These are phyloP conservation scores for Calonectria naviculata DNA, from an alignment of 2,329 filamentous ascomycete species.

Conservation along the genomic window DNA sequence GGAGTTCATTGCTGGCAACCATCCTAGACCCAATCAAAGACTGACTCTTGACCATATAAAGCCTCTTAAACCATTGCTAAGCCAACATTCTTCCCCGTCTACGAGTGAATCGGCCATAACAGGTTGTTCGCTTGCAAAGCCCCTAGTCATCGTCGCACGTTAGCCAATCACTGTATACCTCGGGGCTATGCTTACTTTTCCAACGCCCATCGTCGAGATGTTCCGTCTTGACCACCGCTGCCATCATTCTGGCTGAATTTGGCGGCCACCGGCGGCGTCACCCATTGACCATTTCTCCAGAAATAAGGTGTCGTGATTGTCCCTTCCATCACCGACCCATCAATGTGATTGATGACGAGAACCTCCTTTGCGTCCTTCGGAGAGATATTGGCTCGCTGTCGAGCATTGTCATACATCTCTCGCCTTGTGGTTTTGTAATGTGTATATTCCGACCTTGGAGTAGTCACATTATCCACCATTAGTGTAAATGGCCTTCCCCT, in stretches of 20 bases:
- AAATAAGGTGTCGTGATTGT: constrained; percentile 87
- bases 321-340: constrained; percentile 83
- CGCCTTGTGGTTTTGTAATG: constrained; percentile 88
- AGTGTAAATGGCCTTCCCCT: constrained; percentile 53
- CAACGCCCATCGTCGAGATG: constrained; percentile 85
- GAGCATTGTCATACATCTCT: constrained; percentile 76
- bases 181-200: constrained; percentile 60
- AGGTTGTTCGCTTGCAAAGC: constrained; percentile 73
- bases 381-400: constrained; percentile 68
- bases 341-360: constrained; percentile 72
- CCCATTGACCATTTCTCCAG: constrained; percentile 77
- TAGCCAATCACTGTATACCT: not conserved
- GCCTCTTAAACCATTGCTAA: constrained; percentile 89
- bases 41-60: constrained; percentile 68
- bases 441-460: constrained; percentile 71
- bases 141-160: constrained; percentile 46
- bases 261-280: constrained; percentile 76
- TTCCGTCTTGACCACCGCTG: constrained; percentile 85
- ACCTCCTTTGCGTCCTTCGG: constrained; percentile 73
- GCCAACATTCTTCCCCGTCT: constrained; percentile 83
- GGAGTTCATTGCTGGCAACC: not conserved
- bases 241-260: constrained; percentile 51
- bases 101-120: constrained; percentile 70
- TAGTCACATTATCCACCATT: constrained; percentile 55
- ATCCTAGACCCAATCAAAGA: constrained; percentile 24